Conservation (phyloP, 768 basidiomycete genomes). For the Calocybe cyanea region DNA sequence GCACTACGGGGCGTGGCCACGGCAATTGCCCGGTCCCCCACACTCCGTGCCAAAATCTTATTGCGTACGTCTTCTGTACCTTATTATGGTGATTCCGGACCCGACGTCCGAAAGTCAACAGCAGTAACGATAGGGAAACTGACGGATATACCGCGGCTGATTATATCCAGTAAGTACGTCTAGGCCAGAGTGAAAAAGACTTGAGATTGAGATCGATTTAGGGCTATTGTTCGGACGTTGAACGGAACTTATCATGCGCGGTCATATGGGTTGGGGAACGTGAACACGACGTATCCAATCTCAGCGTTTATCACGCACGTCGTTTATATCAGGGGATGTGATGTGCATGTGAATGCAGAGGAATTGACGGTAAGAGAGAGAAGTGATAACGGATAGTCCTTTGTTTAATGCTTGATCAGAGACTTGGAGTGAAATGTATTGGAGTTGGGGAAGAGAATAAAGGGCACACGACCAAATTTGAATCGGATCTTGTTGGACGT, state of each 20-base stretch:
- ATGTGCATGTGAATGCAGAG: conserved; percentile 57
- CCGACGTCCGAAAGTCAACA: conserved; percentile 58
- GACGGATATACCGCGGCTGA: conserved; percentile 79
- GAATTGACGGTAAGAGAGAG: conserved; percentile 53
- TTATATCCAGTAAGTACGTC: conserved; percentile 72
- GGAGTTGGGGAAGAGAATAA: conserved; percentile 21
- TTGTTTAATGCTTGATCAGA: conserved; percentile 28
- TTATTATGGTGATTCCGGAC: conserved; percentile 2
- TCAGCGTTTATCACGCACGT: conserved; percentile 86
- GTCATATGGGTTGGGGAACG: conserved; percentile 56
- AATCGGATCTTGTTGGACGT: conserved; percentile 39
- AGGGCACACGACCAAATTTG: conserved; percentile 31
- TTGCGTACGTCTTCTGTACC: conserved; percentile 51
- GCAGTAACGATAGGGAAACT: conserved; percentile 87
- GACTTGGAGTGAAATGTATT: conserved; percentile 58
- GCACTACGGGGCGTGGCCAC: conserved; percentile 77
- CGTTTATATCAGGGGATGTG: conserved; percentile 65
- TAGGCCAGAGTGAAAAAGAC: neutral
- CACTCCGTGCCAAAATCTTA: conserved; percentile 77
- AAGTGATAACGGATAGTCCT: neutral
- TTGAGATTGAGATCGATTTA: conserved; percentile 21
- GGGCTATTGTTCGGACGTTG: conserved; percentile 67
- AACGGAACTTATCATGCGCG: conserved; percentile 54
- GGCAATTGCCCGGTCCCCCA: conserved; percentile 69
- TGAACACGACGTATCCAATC: conserved; percentile 60